These are phyloP conservation scores for Noccaea caerulescens DNA, from an alignment of 345 rosid genomes.

Conservation along the genomic window DNA sequence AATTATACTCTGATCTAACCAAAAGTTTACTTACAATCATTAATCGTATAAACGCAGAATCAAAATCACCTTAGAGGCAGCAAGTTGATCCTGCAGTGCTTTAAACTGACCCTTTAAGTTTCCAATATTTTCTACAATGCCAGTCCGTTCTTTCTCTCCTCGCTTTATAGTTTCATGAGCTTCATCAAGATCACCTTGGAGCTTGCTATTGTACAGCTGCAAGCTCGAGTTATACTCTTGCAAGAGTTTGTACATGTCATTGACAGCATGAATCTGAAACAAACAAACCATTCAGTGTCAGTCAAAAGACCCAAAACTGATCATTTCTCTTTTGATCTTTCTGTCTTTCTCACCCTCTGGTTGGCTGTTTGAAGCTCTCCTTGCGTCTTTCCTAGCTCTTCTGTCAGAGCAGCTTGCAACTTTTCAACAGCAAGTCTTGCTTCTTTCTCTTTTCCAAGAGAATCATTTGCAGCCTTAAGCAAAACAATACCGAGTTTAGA, in stretches of 20 bases:
- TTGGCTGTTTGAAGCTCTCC: conserved; percentile 87
- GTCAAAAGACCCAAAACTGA: background rate
- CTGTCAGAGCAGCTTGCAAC: conserved; percentile 70
- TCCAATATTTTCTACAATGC: conserved; percentile 74
- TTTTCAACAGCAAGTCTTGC: conserved; percentile 65
- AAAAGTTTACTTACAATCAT: conserved; percentile 19
- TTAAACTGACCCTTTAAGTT: conserved; percentile 73
- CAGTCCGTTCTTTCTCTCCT: conserved; percentile 84
- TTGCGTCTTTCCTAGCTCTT: conserved; percentile 78
- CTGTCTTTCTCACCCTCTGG: conserved; percentile 70
- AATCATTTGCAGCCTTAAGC: conserved; percentile 66
- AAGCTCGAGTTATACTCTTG: conserved; percentile 96
- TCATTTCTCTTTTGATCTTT: background rate
- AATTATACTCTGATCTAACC: conserved; percentile 11
- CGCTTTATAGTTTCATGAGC: conserved; percentile 79
- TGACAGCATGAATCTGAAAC: conserved; percentile 78
- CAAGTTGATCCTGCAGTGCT: conserved; percentile 78
- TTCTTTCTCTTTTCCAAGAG: conserved; percentile 81
- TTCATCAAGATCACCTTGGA: conserved; percentile 84
- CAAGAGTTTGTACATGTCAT: conserved; percentile 93
- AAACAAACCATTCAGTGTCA: conserved; percentile 20
- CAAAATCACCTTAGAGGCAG: conserved; percentile 71
- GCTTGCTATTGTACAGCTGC: conserved; percentile 87
- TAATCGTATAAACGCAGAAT: conserved; percentile 23
- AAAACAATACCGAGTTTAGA: conserved; percentile 27